Conservation (phyloP, 345 rosid species). For the Gynandropsis gynandra region DNA sequence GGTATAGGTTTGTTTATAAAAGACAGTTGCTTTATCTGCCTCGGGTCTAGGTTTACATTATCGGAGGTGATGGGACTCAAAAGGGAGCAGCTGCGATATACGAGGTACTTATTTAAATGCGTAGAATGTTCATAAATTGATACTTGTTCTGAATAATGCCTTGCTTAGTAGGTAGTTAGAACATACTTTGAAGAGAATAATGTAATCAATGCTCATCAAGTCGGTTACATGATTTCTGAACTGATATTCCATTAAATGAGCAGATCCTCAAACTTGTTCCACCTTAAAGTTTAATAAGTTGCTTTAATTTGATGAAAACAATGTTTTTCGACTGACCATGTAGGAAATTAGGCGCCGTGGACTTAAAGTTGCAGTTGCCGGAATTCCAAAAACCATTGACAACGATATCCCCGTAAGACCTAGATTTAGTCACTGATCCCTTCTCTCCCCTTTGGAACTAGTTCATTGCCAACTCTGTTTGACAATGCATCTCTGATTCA, state of each 20-base stretch:
- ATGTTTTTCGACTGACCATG: constrained; percentile 12
- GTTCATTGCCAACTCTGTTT: constrained; percentile 4
- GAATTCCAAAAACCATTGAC: constrained; percentile 90
- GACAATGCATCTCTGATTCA: constrained; percentile 28
- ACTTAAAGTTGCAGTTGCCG: constrained; percentile 74
- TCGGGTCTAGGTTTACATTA: constrained; percentile 54
- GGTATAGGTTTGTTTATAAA: constrained; percentile 4
- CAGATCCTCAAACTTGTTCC: no score
- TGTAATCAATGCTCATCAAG: constrained; percentile 2
- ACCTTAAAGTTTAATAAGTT: not conserved
- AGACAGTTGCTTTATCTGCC: constrained; percentile 12
- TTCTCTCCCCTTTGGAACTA: constrained; percentile 2
- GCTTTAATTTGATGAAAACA: constrained; percentile 3
- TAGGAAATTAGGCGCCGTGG: constrained; percentile 82
- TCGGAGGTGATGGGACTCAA: constrained; percentile 88
- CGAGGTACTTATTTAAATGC: constrained; percentile 37
- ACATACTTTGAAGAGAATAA: constrained; percentile 5
- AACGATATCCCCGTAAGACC: constrained; percentile 79
- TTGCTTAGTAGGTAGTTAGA: not conserved
- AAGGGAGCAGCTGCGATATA: constrained; percentile 60
- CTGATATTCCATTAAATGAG: no score
- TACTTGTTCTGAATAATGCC: constrained; percentile 2
- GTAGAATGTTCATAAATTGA: not conserved
- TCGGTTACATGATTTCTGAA: no score
- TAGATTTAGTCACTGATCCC: constrained; percentile 3